Evolutionary conservation across 768 basidiomycete genomes (phyloP), one percentile per base, ranked within the genome.

Genomic region (Suillus cothurnatus): DNA sequence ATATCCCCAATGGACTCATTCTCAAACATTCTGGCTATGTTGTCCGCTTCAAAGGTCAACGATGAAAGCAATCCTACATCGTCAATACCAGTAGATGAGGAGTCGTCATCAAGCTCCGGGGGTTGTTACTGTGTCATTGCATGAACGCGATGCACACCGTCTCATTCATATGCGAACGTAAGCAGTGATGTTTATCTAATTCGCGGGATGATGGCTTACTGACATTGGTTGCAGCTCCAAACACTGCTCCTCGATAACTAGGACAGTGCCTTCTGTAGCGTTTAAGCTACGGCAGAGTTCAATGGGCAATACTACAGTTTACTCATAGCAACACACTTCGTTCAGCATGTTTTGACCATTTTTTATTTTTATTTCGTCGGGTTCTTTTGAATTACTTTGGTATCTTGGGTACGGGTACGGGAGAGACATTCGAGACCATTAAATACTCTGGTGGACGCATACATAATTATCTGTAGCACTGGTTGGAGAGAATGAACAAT

Each of bases 71-170:
- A 21, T 21, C 1, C 11, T 32, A 11, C 19, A n/a, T 32, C 53
- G 2, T 55, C 53, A 11, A 55, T 11, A 55, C 53, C 53, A 32
- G 53, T 55, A 12, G 53, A 55, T 6, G 53, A 55, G 31, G 53
- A 55, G 53, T 55, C 31, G 6, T 31, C 32, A 32, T 32, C 53
- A 14, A 32, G 19, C 11, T 32, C 53, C 1, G 53, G 53, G 2
- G 53, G 53, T 55, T 55, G 53, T 32, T 55, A 55, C 21, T 55
- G 53, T 12, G 21, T 55, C 21, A 55, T 55, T 32, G 53, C 53
- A 32, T 55, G 31, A 55, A 55, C 53, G 11, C 31, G 6, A n/a
- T 55, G 31, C 19, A 32, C 3, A 21, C 31, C 2, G 19, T 32
- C 31, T 19, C 21, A 32, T 32, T 31, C 31, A 32, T 14, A 32